Conservation (phyloP, 768 basidiomycete genomes). For the Russula sp. region DNA sequence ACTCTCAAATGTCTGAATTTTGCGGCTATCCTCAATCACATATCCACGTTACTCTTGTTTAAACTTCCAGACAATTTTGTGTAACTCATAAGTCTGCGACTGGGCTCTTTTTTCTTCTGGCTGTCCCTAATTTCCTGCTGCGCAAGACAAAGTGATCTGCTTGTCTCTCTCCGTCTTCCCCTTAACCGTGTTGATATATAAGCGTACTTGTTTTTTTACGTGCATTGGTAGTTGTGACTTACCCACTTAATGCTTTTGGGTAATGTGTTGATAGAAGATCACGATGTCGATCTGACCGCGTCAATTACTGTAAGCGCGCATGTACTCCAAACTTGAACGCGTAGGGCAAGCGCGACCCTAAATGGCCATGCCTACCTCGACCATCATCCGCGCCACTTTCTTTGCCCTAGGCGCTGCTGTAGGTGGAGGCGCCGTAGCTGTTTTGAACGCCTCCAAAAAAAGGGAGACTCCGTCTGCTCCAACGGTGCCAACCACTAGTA, state of each 20-base stretch:
- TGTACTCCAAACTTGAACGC: not conserved
- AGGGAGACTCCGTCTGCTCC: constrained; percentile 23
- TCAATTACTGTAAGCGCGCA: not conserved
- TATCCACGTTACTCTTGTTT: constrained; percentile 16
- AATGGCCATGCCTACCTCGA: constrained; percentile 38
- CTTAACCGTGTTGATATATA: constrained; percentile 17
- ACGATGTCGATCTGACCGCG: not conserved
- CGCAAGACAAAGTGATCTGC: constrained; percentile 25
- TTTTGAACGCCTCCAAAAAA: constrained; percentile 35
- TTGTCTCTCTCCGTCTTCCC: not conserved
- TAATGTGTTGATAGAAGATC: constrained; percentile 21
- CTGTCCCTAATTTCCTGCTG: constrained; percentile 25
- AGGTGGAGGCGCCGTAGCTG: constrained; percentile 67
- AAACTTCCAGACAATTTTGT: constrained; percentile 18
- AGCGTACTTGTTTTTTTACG: constrained; percentile 18
- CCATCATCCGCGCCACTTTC: constrained; percentile 56
- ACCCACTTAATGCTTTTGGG: constrained; percentile 23
- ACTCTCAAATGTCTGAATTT: constrained; percentile 10
- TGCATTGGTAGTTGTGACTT: constrained; percentile 22
- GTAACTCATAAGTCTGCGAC: constrained; percentile 22
- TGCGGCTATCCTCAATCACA: constrained; percentile 10
- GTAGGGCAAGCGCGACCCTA: not conserved
- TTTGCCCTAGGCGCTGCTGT: constrained; percentile 81
- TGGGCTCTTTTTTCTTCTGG: constrained; percentile 17
- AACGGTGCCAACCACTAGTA: not conserved